Evolutionary conservation across 345 rosid genomes (phyloP), one percentile per base, ranked within the genome.

Genomic region (Punica granatum): DNA sequence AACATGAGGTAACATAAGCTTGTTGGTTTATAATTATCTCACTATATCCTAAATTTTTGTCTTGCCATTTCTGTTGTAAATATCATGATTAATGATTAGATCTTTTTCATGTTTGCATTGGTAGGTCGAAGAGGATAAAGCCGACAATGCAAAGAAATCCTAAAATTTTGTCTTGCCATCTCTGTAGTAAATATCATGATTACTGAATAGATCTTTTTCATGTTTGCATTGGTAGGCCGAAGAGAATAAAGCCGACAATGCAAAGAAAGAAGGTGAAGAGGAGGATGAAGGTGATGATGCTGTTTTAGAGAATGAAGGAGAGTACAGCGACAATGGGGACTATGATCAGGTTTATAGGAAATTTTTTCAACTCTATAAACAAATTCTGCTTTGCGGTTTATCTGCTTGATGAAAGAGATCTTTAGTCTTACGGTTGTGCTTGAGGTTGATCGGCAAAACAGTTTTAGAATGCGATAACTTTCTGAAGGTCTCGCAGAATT

Each of bases 321-420:
- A 77, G n/a, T 68, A 48, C 67, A 81, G 85, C 67, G 86, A 83
- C 60, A 82, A 77, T 61, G 85, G 76, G 49, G 83, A 84, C 62
- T 84, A 84, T 71, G 72, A 81, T 64, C 80, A 81, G 87, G 87
- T 83, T 69, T 33, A 9, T 19, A 30, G 23, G n/a, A 42, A 63
- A 68, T n/a, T 12, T 28, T 39, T 4, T 33, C 11, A 63, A n/a
- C 48, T 41, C 11, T 42, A 23, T 49, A 8, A 6, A 18, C 18
- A 51, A n/a, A n/a, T 3, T 51, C 23, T n/a, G 2, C 26, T 51
- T 7, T 6, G 58, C n/a, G n/a, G n/a, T n/a, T n/a, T n/a, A n/a
- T n/a, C n/a, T n/a, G n/a, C n/a, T n/a, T n/a, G n/a, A n/a, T n/a
- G n/a, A n/a, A n/a, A n/a, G n/a, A n/a, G n/a, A n/a, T n/a, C n/a